These are phyloP conservation scores for Botrytis aclada DNA, from an alignment of 2,329 filamentous ascomycete species.

Conservation along the genomic window DNA sequence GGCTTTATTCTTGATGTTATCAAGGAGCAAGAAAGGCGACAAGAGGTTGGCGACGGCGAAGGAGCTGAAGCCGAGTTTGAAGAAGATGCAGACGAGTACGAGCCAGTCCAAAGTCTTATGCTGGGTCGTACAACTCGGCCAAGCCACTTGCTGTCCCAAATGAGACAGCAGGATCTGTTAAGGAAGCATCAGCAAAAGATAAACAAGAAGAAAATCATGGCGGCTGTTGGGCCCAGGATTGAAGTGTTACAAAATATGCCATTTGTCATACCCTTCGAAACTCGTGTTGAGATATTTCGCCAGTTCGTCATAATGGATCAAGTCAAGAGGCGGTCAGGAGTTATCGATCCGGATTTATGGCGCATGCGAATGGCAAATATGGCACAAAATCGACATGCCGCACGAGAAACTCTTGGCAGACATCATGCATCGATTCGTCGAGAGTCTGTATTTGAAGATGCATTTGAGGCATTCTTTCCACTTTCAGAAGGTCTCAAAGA, in stretches of 20 bases:
- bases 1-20: slow-evolving; percentile 85
- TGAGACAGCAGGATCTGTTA: slow-evolving; percentile 59
- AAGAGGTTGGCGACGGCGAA: slow-evolving; percentile 61
- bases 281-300: slow-evolving; percentile 86
- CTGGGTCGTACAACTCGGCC: slow-evolving; percentile 57
- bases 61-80: slow-evolving; percentile 37
- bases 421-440: slow-evolving; percentile 80
- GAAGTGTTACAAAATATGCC: slow-evolving; percentile 95
- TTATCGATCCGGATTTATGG: slow-evolving; percentile 72
- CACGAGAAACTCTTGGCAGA: slow-evolving; percentile 46
- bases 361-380: slow-evolving; percentile 51
- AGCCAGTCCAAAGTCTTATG: slow-evolving; percentile 40
- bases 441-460: slow-evolving; percentile 79
- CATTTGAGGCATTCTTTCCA: slow-evolving; percentile 76
- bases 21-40: slow-evolving; percentile 77
- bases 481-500: slow-evolving; percentile 85
- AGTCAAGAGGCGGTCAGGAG: slow-evolving; percentile 66
- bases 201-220: slow-evolving; percentile 67
- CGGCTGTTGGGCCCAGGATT: slow-evolving; percentile 77
- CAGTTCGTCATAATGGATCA: slow-evolving; percentile 89
- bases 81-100: slow-evolving; percentile 43
- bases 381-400: slow-evolving; percentile 22
- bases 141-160: slow-evolving; percentile 45
- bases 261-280: slow-evolving; percentile 91
- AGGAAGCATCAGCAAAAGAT: slow-evolving; percentile 63